phyloP scores from a whole-genome alignment of 306 rosid species.

The Pyrus pyrifolia region DNA sequence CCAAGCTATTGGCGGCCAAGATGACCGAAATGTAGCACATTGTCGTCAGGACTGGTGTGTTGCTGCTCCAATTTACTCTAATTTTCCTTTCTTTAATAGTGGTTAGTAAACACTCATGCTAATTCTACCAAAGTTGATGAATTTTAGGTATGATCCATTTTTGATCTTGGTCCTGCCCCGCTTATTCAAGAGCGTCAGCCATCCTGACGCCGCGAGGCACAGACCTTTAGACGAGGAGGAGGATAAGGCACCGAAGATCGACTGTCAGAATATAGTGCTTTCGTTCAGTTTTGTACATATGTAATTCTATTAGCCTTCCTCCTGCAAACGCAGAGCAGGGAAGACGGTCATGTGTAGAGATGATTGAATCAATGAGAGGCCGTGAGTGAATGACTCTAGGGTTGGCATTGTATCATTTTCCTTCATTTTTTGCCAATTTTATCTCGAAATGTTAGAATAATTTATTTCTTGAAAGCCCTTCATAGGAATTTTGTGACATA shows the following conservation, averaged over 20 bases:
- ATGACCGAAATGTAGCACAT: slow-evolving; percentile 29
- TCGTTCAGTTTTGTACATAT: slow-evolving; percentile 53
- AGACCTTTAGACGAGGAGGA: slow-evolving; percentile 3
- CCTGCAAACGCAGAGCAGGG: slow-evolving; percentile 61
- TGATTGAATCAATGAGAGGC: slow-evolving; percentile 35
- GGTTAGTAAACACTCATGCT: background rate
- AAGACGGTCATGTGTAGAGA: slow-evolving; percentile 53
- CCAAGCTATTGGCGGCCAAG: slow-evolving; percentile 80
- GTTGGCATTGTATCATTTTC: slow-evolving; percentile 31
- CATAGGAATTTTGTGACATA: slow-evolving; percentile 26
- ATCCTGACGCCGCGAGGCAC: slow-evolving; percentile 4
- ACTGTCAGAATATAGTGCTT: slow-evolving; percentile 26
- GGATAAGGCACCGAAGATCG: slow-evolving; percentile 21
- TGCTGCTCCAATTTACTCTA: background rate
- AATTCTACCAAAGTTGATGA: slow-evolving; percentile 11
- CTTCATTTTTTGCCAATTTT: slow-evolving; percentile 4
- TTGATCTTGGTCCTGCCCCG: slow-evolving; percentile 36
- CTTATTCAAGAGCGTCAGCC: slow-evolving; percentile 26
- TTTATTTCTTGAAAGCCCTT: slow-evolving; percentile 34
- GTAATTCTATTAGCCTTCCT: slow-evolving; percentile 48
- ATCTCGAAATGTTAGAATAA: slow-evolving; percentile 16
- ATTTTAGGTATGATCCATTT: slow-evolving; percentile 41
- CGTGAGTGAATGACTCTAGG: slow-evolving; percentile 43
- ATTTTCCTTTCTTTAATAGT: background rate
- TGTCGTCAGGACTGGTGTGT: slow-evolving; percentile 29